Evolutionary conservation across 1,284 basidiomycete species (phyloP), one percentile per base, ranked within the genome.

Genomic region (Trametes hirsuta): DNA sequence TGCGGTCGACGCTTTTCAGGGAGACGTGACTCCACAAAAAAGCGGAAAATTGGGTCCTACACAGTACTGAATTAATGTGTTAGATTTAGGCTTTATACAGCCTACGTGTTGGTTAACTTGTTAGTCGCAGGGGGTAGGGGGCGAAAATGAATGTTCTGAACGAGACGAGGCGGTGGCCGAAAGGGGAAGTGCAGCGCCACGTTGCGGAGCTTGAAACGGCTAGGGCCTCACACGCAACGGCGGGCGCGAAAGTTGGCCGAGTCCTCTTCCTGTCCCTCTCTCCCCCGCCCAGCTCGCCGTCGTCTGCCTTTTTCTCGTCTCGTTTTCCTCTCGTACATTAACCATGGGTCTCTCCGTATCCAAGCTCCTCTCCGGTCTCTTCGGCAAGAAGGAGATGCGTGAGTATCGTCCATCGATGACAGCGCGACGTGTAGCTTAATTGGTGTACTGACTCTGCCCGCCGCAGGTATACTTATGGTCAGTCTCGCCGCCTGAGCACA

Each of bases 361-460:
- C 69, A 84, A 79, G 72, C 82, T 95, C 56, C 87, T 97, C 74
- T 84, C 87, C 63, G 86, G 85, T 77, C 85, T 99, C 76, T 96
- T 99, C 73, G 97, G 97, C 80, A 98, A 98, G 87, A 97, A 93
- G 86, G 97, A 99, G 82, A 98, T 99, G 96, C 95, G 97, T 96
- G 78, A 76, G 94, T 66, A 65, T 66, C 66, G 59, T 45, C 66
- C 66, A 67, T 68, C 69, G 62, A 60, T 69, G 68, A 59, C 66
- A 67, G 63, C 65, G 54, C 69, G 69, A 55, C 60, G 41, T 58
- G 50, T 53, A 55, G 59, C 67, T 65, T 62, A 55, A 63, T 63
- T 62, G 57, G 58, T 52, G 42, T 47, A 42, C 68, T 69, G 54
- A 69, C 66, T 37, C 47, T 52, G 42, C 63, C 58, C 66, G 65